These are phyloP conservation scores for Pleurotus ostreatus DNA, from an alignment of 768 basidiomycete genomes.

Conservation along the genomic window DNA sequence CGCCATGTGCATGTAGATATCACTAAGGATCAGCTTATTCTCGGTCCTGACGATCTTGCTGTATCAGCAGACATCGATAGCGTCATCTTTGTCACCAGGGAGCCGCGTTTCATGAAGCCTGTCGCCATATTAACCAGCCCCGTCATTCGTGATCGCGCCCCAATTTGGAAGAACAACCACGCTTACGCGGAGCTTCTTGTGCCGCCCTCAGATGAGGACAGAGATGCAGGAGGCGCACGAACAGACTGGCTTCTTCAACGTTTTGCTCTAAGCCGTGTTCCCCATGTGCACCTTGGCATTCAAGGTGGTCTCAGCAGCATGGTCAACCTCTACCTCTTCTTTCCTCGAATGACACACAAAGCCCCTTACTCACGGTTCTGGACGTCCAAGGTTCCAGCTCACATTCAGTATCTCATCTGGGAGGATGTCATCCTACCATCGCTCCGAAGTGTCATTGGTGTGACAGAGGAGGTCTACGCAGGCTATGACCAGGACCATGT, in stretches of 20 bases:
- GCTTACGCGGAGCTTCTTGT: conserved; percentile 11
- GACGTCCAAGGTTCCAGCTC: conserved; percentile 9
- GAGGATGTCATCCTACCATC: conserved; percentile 9
- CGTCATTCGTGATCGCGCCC: conserved; percentile 8
- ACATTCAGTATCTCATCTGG: conserved; percentile 14
- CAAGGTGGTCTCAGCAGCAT: conserved; percentile 7
- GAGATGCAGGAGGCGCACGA: not conserved
- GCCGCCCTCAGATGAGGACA: conserved; percentile 9
- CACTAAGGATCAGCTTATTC: not conserved
- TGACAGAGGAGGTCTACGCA: conserved; percentile 2
- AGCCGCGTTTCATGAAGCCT: conserved; percentile 5
- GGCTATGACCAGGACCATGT: conserved; percentile 8
- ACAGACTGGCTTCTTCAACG: conserved; percentile 7
- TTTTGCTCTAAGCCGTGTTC: conserved; percentile 10
- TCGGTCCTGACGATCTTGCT: not conserved
- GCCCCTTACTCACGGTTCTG: conserved; percentile 8
- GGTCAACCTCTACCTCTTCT: conserved; percentile 15
- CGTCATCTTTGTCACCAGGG: conserved; percentile 10
- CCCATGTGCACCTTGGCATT: conserved; percentile 14
- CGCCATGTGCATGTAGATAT: conserved; percentile 10
- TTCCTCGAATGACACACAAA: conserved; percentile 16
- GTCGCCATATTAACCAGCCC: conserved; percentile 10
- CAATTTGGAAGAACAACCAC: conserved; percentile 15
- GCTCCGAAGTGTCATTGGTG: not conserved
- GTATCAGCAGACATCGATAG: conserved; percentile 13